phyloP scores from a whole-genome alignment of 1,284 basidiomycete species.

The Rhodofomes roseus region DNA sequence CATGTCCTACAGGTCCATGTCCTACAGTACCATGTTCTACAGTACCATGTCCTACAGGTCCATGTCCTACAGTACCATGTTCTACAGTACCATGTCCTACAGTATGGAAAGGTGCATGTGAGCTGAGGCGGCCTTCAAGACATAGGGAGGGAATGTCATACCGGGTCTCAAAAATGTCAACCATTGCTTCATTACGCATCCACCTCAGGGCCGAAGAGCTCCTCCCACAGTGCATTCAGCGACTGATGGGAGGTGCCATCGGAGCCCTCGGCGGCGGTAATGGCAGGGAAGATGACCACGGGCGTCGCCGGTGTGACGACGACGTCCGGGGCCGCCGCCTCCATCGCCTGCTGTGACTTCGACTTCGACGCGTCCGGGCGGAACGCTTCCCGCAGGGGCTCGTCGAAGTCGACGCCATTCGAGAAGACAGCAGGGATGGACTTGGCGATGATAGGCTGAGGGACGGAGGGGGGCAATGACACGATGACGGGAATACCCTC shows the following conservation, averaged over 20 bases:
- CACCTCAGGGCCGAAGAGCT: neutral
- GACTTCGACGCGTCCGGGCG: neutral
- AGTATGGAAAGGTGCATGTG: no score
- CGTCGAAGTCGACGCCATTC: neutral
- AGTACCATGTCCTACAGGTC: no score
- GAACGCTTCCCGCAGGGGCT: neutral
- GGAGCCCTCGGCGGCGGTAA: neutral
- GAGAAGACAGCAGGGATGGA: neutral
- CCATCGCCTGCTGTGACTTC: no score
- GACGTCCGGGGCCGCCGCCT: neutral
- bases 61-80: no score
- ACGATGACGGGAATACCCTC: neutral
- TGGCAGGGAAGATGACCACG: neutral
- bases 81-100: no score
- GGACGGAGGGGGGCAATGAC: neutral
- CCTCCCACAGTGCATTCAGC: neutral
- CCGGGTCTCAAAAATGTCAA: neutral
- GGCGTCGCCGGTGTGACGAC: neutral
- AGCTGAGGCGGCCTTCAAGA: no score
- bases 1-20: no score
- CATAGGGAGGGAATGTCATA: no score
- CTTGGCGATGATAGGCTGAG: neutral
- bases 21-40: no score
- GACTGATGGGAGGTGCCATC: neutral
- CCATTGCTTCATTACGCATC: neutral